Evolutionary conservation across 1,139 yeast genomes (phyloP).

Genomic region (Protomyces inundatus): DNA sequence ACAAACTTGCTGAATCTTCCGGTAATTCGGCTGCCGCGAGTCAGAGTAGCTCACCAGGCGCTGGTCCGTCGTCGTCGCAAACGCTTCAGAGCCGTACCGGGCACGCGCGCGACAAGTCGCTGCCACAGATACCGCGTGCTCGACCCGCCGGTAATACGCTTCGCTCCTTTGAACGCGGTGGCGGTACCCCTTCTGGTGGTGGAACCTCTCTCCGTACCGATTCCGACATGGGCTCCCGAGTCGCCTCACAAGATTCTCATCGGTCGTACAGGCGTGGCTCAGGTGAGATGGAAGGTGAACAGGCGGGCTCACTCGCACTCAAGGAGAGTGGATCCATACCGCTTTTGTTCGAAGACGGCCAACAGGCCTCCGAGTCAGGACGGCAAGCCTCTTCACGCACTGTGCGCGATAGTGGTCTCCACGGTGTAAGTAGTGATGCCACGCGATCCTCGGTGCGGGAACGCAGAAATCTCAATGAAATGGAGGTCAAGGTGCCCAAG

Average conservation of each 20-base stretch:
- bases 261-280: neutral
- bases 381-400: neutral
- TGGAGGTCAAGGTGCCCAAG: neutral
- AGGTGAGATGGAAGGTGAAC: neutral
- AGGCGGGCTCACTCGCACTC: neutral
- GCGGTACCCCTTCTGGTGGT: too few relatives aligned
- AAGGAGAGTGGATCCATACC: neutral
- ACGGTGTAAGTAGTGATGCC: neutral
- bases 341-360: neutral
- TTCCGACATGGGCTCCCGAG: neutral
- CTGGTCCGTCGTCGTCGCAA: neutral
- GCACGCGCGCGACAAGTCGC: neutral
- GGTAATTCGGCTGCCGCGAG: neutral
- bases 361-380: neutral
- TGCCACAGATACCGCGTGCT: neutral
- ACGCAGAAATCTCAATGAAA: neutral
- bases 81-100: neutral
- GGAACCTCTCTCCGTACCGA: neutral
- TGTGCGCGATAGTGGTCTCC: neutral
- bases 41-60: neutral
- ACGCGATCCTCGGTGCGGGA: neutral
- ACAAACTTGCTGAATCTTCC: neutral
- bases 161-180: neutral
- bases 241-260: neutral
- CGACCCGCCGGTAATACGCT: neutral